Evolutionary conservation across 2,329 filamentous ascomycete species (phyloP).

Genomic region (Phyllosticta ampelicida): DNA sequence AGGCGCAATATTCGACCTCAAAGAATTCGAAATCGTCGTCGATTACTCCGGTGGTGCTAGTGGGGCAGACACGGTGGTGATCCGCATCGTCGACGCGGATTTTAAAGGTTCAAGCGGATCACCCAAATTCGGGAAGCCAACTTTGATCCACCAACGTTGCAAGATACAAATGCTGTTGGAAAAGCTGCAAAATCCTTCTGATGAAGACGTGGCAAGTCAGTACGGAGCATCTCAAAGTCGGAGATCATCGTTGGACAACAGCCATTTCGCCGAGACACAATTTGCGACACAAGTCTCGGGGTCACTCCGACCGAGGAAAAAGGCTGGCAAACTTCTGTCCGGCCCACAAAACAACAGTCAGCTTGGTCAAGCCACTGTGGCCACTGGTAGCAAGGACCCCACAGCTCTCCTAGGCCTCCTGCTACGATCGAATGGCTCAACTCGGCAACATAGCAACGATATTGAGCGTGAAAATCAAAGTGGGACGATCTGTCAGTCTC

Average conservation of each 20-base stretch:
- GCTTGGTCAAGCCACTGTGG: neutral
- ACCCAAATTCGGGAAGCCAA: neutral
- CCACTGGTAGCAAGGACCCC: neutral
- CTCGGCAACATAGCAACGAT: neutral
- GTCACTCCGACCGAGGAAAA: neutral
- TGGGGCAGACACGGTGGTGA: neutral
- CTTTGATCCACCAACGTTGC: neutral
- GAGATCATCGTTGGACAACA: neutral
- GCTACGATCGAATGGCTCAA: neutral
- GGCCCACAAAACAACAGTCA: neutral
- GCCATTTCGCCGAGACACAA: neutral
- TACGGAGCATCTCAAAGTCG: neutral
- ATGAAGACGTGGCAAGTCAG: neutral
- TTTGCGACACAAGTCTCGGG: conserved; percentile 3
- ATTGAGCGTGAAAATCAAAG: neutral
- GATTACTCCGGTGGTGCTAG: neutral
- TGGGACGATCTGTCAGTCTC: neutral
- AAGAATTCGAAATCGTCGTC: neutral
- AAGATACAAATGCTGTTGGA: neutral
- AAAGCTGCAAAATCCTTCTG: neutral
- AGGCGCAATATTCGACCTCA: conserved; percentile 12
- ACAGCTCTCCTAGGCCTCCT: neutral
- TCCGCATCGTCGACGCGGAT: neutral
- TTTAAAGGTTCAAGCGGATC: neutral
- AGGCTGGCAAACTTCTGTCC: neutral